phyloP scores from a whole-genome alignment of 768 basidiomycete genomes.

The Termitomyces sp. region DNA sequence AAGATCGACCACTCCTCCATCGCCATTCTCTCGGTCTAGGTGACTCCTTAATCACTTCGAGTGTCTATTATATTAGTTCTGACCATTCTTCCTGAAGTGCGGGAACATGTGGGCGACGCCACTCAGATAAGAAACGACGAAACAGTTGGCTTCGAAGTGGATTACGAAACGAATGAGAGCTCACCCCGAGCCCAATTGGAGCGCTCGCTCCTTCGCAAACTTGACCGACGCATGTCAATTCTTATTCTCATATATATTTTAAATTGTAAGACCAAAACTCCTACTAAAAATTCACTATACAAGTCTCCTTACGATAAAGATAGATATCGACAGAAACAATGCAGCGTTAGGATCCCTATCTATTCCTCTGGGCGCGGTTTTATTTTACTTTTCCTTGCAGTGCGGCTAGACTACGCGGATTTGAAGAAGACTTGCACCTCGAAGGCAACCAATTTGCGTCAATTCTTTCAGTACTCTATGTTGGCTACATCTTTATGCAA shows the following conservation, averaged over 20 bases:
- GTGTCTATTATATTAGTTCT: neutral
- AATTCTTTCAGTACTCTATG: constrained; percentile 64
- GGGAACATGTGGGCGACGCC: neutral
- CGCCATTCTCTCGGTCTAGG: constrained; percentile 1
- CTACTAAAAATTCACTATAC: neutral
- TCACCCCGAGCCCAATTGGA: constrained; percentile 47
- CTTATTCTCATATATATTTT: constrained; percentile 49
- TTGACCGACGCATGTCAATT: constrained; percentile 56
- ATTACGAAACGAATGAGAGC: constrained; percentile 31
- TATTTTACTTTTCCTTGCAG: constrained; percentile 28
- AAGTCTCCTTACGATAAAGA: neutral
- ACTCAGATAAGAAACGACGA: neutral
- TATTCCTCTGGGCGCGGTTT: neutral
- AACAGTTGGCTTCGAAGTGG: neutral
- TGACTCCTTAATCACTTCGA: neutral
- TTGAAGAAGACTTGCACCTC: constrained; percentile 64
- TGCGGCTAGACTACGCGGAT: constrained; percentile 69
- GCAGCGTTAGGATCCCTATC: constrained; percentile 28
- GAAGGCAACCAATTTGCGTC: constrained; percentile 63
- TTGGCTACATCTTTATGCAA: constrained; percentile 78
- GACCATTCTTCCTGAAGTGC: neutral
- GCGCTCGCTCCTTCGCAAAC: constrained; percentile 48
- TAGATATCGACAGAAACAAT: constrained; percentile 74
- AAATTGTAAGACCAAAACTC: constrained; percentile 35
- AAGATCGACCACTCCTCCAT: constrained; percentile 14